These are phyloP conservation scores for Penicillium parvum DNA, from an alignment of 495 filamentous ascomycete species.

Conservation along the genomic window DNA sequence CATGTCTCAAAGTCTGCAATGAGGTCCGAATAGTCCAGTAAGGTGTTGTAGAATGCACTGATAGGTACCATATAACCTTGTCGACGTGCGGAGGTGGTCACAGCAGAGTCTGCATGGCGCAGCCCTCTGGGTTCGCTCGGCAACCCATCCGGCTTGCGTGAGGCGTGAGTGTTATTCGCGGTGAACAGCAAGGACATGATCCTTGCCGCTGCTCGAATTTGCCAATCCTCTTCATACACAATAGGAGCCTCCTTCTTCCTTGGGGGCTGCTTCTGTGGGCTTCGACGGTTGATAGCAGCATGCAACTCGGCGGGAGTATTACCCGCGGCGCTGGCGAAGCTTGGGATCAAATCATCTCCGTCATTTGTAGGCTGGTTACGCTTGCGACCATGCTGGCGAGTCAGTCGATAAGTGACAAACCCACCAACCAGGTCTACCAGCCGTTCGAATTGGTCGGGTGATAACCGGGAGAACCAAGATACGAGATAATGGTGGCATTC, in stretches of 20 bases:
- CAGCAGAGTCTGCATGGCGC: constrained; percentile 19
- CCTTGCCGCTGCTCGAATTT: constrained; percentile 75
- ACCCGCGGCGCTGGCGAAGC: constrained; percentile 55
- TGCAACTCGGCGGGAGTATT: constrained; percentile 68
- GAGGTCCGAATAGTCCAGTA: constrained; percentile 82
- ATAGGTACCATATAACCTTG: constrained; percentile 68
- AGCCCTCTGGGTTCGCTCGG: constrained; percentile 11
- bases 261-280: constrained; percentile 40
- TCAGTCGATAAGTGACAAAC: constrained; percentile 80
- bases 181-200: constrained; percentile 80
- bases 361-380: constrained; percentile 51
- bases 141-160: constrained; percentile 27
- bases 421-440: constrained; percentile 70
- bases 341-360: constrained; percentile 64
- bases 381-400: constrained; percentile 67
- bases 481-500: constrained; percentile 79
- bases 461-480: constrained; percentile 76
- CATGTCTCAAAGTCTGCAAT: constrained; percentile 85
- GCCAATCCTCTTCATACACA: constrained; percentile 84
- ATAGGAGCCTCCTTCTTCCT: constrained; percentile 48
- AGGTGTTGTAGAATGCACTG: constrained; percentile 81
- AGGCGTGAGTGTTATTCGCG: constrained; percentile 62
- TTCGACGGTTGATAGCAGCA: constrained; percentile 65
- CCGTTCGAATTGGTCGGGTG: constrained; percentile 62
- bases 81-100: constrained; percentile 39